phyloP scores from a whole-genome alignment of 106 monocot genomes.

The Dendrobium catenatum region DNA sequence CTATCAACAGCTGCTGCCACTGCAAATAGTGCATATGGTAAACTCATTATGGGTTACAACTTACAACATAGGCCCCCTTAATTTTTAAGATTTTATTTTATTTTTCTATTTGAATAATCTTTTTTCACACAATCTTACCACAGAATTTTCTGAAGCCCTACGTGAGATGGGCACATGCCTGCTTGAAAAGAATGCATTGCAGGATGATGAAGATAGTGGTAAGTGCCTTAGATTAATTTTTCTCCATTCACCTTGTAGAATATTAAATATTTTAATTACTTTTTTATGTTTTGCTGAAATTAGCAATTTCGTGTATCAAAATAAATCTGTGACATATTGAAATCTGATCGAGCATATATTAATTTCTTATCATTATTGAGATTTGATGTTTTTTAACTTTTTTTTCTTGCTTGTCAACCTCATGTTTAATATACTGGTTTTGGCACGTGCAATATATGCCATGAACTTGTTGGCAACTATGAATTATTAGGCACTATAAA shows the following conservation, averaged over 20 bases:
- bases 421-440: not conserved
- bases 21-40: slow-evolving; percentile 83
- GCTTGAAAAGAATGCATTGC: slow-evolving; percentile 79
- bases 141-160: slow-evolving; percentile 87
- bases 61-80: not conserved
- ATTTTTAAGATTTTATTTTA: not conserved
- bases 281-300: not conserved
- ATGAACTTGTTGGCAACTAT: not conserved
- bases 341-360: not conserved
- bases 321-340: not conserved
- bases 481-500: not conserved
- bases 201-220: slow-evolving; percentile 90
- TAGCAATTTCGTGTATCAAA: not conserved
- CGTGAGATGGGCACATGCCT: slow-evolving; percentile 80
- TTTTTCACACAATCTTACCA: slow-evolving; percentile 7
- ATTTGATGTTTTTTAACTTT: not conserved
- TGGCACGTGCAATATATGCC: not conserved
- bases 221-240: slow-evolving; percentile 14
- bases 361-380: not conserved
- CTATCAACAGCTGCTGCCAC: slow-evolving; percentile 84
- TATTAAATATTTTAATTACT: not conserved
- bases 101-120: not conserved
- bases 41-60: not conserved
- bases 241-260: not conserved
- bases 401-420: not conserved